These are phyloP conservation scores for Clitocybe nebularis DNA, from an alignment of 1,284 basidiomycete genomes.

Conservation along the genomic window DNA sequence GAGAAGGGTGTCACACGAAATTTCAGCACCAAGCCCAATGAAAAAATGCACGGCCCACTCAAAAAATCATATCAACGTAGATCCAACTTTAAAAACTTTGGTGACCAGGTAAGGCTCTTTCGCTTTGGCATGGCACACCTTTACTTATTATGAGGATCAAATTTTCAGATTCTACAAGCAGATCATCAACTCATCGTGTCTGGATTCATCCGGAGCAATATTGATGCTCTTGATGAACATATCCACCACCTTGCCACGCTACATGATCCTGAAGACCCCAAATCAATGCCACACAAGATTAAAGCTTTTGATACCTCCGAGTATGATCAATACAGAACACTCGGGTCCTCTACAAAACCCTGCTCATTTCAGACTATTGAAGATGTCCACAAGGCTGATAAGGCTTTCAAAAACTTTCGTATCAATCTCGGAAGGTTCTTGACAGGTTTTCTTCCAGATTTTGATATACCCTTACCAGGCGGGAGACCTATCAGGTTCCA, in stretches of 20 bases:
- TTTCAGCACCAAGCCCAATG: constrained; percentile 23
- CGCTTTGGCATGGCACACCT: too few species aligned
- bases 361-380: constrained; percentile 18
- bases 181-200: constrained; percentile 18
- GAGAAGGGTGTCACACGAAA: constrained; percentile 22
- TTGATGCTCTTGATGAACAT: constrained; percentile 16
- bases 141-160: too few species aligned
- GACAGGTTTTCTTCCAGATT: constrained; percentile 13
- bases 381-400: constrained; percentile 7
- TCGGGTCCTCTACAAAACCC: constrained; percentile 15
- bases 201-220: constrained; percentile 13
- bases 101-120: constrained; percentile 16
- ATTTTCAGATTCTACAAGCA: constrained; percentile 20
- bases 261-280: not conserved
- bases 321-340: constrained; percentile 9
- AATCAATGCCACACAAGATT: not conserved
- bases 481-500: constrained; percentile 13
- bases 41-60: constrained; percentile 16
- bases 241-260: not conserved
- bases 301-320: constrained; percentile 3
- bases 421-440: constrained; percentile 20
- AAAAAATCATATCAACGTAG: constrained; percentile 15
- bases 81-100: constrained; percentile 28
- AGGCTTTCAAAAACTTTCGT: constrained; percentile 18
- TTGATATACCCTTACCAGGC: constrained; percentile 12